Percentiles rank a stretch among this genome's conserved stretches.
These are phyloP conservation scores for Venturia effusa DNA, from an alignment of 2,329 filamentous ascomycete genomes.

Conservation along the genomic window DNA sequence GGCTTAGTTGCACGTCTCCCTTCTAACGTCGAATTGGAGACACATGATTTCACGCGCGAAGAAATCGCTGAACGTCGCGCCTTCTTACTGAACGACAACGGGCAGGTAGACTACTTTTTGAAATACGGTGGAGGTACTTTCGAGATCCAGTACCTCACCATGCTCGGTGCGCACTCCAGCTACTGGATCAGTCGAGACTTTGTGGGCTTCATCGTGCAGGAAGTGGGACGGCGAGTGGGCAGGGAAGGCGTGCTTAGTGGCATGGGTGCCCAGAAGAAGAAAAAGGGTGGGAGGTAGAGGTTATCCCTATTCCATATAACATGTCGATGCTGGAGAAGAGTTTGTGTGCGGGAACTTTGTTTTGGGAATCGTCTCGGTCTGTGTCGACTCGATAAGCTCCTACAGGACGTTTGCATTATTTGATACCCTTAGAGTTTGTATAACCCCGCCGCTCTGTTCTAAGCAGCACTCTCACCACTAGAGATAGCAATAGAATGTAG, in stretches of 20 bases:
- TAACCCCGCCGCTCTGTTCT: background rate
- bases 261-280: constrained; percentile 46
- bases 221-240: constrained; percentile 68
- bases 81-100: constrained; percentile 85
- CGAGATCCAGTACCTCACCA: constrained; percentile 93
- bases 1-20: constrained; percentile 28
- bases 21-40: constrained; percentile 71
- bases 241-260: constrained; percentile 44
- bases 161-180: constrained; percentile 88
- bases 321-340: background rate
- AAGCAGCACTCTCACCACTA: background rate
- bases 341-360: background rate
- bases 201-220: constrained; percentile 78
- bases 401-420: background rate
- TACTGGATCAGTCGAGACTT: constrained; percentile 89
- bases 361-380: background rate
- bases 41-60: constrained; percentile 87
- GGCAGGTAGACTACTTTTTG: constrained; percentile 86
- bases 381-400: background rate
- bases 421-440: constrained; percentile 4
- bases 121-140: constrained; percentile 74
- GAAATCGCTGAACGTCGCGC: constrained; percentile 87
- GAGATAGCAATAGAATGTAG: background rate
- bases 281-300: constrained; percentile 11
- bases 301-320: background rate